These are phyloP conservation scores for Durotheca rogersii DNA, from an alignment of 495 filamentous ascomycete species.

Conservation along the genomic window DNA sequence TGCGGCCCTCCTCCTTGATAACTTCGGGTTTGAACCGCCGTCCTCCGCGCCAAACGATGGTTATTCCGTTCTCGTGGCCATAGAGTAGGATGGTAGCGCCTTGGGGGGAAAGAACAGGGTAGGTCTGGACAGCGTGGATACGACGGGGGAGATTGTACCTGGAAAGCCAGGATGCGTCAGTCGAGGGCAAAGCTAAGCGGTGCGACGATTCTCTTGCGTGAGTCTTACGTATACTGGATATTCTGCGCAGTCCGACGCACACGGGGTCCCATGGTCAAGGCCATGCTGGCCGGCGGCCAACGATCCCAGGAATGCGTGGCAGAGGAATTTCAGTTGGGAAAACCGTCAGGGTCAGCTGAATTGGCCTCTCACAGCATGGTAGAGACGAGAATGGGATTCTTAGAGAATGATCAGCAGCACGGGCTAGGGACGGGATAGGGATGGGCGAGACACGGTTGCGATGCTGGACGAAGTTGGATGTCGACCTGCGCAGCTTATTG, in stretches of 20 bases:
- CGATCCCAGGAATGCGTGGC: neutral
- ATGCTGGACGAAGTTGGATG: too few species aligned
- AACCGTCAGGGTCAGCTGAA: neutral
- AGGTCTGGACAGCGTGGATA: slow-evolving; percentile 68
- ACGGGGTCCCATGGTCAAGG: slow-evolving; percentile 28
- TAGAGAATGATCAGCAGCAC: slow-evolving; percentile 2
- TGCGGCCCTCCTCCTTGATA: slow-evolving; percentile 35
- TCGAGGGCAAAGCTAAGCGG: neutral
- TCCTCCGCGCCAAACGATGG: slow-evolving; percentile 80
- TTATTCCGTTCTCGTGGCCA: slow-evolving; percentile 76
- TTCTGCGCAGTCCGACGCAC: slow-evolving; percentile 42
- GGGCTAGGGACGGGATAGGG: too few species aligned
- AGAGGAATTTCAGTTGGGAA: neutral
- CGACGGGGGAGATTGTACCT: slow-evolving; percentile 79
- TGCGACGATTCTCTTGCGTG: neutral
- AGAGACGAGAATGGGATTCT: neutral
- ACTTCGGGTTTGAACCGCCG: slow-evolving; percentile 55
- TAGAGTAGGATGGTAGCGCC: slow-evolving; percentile 83
- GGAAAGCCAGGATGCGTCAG: slow-evolving; percentile 11
- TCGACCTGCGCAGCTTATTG: too few species aligned
- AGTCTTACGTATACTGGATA: slow-evolving; percentile 37
- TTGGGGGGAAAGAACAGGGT: slow-evolving; percentile 76
- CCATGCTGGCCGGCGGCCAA: slow-evolving; percentile 7
- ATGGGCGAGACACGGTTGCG: too few species aligned
- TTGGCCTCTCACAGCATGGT: neutral